These are phyloP conservation scores for Hemileccinum rubropunctum DNA, from an alignment of 768 basidiomycete genomes.

Conservation along the genomic window DNA sequence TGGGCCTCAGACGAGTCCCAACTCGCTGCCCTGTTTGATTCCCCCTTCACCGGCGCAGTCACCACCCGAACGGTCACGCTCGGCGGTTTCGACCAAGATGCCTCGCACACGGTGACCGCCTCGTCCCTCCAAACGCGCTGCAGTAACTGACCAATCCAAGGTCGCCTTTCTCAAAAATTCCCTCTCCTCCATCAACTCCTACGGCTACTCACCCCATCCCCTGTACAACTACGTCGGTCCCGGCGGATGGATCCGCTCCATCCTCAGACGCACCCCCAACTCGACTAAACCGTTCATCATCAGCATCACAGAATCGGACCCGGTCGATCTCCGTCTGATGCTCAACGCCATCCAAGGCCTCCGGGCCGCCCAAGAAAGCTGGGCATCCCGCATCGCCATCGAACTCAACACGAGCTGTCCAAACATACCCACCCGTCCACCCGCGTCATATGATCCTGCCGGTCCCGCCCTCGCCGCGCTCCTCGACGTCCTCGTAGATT, in stretches of 20 bases:
- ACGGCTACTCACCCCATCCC: constrained; percentile 83
- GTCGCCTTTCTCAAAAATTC: constrained; percentile 54
- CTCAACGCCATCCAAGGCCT: constrained; percentile 58
- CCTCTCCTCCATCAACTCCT: constrained; percentile 74
- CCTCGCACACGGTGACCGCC: constrained; percentile 51
- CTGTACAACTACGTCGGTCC: constrained; percentile 56
- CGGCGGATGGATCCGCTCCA: constrained; percentile 48
- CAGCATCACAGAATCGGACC: constrained; percentile 66
- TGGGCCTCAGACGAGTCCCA: constrained; percentile 75
- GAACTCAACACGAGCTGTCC: constrained; percentile 88
- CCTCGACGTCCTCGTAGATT: constrained; percentile 51
- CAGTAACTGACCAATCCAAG: constrained; percentile 35
- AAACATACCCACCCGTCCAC: constrained; percentile 62
- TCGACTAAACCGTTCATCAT: constrained; percentile 70
- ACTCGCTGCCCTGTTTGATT: constrained; percentile 63
- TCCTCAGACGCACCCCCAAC: constrained; percentile 36
- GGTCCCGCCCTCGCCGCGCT: constrained; percentile 44
- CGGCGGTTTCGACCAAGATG: constrained; percentile 66
- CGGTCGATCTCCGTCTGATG: constrained; percentile 52
- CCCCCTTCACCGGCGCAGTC: constrained; percentile 70
- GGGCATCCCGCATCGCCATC: constrained; percentile 53
- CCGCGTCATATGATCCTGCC: constrained; percentile 60
- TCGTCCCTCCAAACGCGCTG: neutral
- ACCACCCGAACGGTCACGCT: constrained; percentile 77
- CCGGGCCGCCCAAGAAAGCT: constrained; percentile 35